phyloP scores from a whole-genome alignment of 2,329 filamentous ascomycete genomes.

The Paraphoma sp. region DNA sequence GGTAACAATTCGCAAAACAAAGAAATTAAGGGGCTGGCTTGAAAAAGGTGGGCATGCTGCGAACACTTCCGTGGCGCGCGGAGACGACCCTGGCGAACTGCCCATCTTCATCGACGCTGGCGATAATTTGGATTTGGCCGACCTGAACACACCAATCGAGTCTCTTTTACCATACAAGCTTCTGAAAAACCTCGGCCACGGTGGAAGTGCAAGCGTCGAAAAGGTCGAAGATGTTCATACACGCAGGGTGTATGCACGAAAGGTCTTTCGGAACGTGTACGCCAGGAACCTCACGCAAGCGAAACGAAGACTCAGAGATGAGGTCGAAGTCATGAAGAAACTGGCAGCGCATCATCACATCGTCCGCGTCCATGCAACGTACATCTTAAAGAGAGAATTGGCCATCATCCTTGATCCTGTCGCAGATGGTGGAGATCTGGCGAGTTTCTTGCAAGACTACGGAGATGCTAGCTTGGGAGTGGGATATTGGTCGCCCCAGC shows the following conservation, averaged over 20 bases:
- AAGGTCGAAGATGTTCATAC: not conserved
- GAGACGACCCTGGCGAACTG: no score
- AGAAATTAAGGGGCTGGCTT: no score
- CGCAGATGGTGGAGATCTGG: constrained; percentile 23
- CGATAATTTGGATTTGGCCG: no score
- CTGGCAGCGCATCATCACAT: constrained; percentile 14
- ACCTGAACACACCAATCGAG: no score
- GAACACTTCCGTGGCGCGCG: no score
- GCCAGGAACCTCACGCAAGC: constrained; percentile 1
- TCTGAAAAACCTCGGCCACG: no score
- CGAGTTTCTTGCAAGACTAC: constrained; percentile 19
- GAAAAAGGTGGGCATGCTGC: no score
- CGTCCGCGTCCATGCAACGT: constrained; percentile 15
- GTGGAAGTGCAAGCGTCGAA: no score
- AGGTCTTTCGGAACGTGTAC: constrained; percentile 9
- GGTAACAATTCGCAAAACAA: no score
- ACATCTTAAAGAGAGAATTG: constrained; percentile 8
- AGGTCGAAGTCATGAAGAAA: constrained; percentile 12
- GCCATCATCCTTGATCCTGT: constrained; percentile 19
- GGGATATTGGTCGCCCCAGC: not conserved
- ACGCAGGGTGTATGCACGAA: constrained; percentile 10
- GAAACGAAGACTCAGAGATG: constrained; percentile 9
- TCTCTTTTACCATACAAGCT: no score
- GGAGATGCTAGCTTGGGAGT: not conserved
- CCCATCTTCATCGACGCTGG: no score